Evolutionary conservation across 352 stramenopile species (phyloP), one percentile per base, ranked within the genome.

Genomic region (Globisporangium heterothallicum): DNA sequence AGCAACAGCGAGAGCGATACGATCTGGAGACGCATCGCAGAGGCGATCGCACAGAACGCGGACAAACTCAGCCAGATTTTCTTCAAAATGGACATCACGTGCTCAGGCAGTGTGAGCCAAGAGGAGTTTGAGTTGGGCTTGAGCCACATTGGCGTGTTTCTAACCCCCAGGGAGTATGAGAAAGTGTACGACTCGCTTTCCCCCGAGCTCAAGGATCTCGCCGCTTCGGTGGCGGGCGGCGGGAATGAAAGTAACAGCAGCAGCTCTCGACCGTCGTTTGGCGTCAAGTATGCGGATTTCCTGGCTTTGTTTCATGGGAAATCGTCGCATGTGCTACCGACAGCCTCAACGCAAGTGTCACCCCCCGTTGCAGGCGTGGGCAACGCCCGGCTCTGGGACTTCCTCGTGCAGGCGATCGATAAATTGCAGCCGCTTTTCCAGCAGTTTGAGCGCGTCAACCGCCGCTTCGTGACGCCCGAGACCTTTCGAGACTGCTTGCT

Each of bases 61-160:
- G 80, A 88, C 45, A 92, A 92, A 22, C 67, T 89, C 21, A 64
- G 66, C 24, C 75, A 86, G 44, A 78, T 92, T 48, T 92, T 86
- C 50, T 70, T 85, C 30, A 87, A 86, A 29, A 88, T 92, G 72
- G 80, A 92, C 47, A 77, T 92, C 16, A 68, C 71, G 58, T 84
- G 75, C 55, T 72, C 76, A 0, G 80, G 72, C 0, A 76, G 68
- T 41, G 63, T 92, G 29, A 84, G 49, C 26, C 72, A 70, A 8
- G 75, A 89, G 14, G 80, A 92, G 38, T 80, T 89, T 47, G 73
- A 86, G 56, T 61, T 88, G 4, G 80, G 75, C 2, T 35, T 92
- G 44, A 83, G 64, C 32, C 78, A 92, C 54, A 78, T 88, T 18
- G 80, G 78, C 26, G 70, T 92, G 6, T 88, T 87, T 46, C 61